Conservation (phyloP, 2,329 filamentous ascomycete species). For the Hypomyces perniciosus region DNA sequence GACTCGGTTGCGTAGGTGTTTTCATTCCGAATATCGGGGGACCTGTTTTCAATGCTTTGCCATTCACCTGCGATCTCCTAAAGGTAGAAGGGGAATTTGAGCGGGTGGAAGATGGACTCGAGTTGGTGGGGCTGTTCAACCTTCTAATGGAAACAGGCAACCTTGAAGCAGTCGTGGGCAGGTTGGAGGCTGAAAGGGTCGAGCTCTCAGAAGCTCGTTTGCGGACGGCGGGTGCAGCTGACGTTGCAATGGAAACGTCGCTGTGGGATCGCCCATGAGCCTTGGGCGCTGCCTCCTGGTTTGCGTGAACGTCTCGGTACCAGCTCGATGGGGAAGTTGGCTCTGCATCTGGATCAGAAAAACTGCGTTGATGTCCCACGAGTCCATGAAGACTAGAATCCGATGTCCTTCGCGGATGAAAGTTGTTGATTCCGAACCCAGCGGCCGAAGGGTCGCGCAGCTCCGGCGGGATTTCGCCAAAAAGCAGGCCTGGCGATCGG, state of each 20-base stretch:
- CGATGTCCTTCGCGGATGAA: constrained; percentile 56
- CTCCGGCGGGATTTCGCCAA: constrained; percentile 67
- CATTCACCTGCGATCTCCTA: constrained; percentile 38
- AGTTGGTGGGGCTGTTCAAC: constrained; percentile 37
- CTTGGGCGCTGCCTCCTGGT: constrained; percentile 20
- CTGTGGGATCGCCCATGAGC: constrained; percentile 51
- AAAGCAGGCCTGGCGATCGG: constrained; percentile 52
- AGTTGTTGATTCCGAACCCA: constrained; percentile 55
- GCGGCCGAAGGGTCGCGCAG: constrained; percentile 46
- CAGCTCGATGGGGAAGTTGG: constrained; percentile 62
- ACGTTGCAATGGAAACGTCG: constrained; percentile 44
- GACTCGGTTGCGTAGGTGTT: constrained; percentile 32
- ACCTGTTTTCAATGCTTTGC: constrained; percentile 32
- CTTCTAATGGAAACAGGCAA: constrained; percentile 43
- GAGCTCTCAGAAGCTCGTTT: constrained; percentile 26
- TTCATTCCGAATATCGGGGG: constrained; percentile 34
- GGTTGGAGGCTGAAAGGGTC: constrained; percentile 19
- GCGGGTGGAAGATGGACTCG: constrained; percentile 47
- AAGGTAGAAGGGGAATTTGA: constrained; percentile 49
- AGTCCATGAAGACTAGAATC: constrained; percentile 61
- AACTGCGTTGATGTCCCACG: constrained; percentile 44
- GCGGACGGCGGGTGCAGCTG: constrained; percentile 25
- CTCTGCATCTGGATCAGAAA: constrained; percentile 51
- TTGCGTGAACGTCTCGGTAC: constrained; percentile 42
- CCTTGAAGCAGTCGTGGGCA: constrained; percentile 32